These are phyloP conservation scores for Vishniacozyma victoriae DNA, from an alignment of 768 basidiomycete genomes.

Conservation along the genomic window DNA sequence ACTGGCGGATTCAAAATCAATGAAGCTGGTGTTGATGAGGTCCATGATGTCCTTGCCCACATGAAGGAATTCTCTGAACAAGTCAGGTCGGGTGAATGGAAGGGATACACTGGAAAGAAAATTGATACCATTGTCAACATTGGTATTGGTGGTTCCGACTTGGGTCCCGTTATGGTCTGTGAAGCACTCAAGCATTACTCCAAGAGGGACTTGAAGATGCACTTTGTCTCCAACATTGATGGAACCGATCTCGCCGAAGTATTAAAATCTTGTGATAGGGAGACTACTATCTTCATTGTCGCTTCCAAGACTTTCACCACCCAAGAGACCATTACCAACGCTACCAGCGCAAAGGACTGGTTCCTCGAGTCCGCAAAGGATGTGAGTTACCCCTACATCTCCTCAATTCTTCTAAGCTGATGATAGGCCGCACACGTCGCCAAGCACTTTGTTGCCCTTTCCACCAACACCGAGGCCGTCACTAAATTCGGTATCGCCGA, in stretches of 20 bases:
- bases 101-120: conserved; percentile 91
- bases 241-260: conserved; percentile 95
- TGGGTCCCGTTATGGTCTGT: conserved; percentile 98
- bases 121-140: conserved; percentile 97
- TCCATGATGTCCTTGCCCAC: conserved; percentile 74
- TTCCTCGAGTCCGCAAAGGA: conserved; percentile 80
- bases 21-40: conserved; percentile 68
- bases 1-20: conserved; percentile 67
- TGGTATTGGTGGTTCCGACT: conserved; percentile 95
- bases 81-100: conserved; percentile 82
- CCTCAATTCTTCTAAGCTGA: conserved; percentile 7
- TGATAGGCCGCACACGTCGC: conserved; percentile 73
- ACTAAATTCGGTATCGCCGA: conserved; percentile 84
- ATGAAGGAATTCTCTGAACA: conserved; percentile 83
- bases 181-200: conserved; percentile 92
- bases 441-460: conserved; percentile 97
- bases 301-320: conserved; percentile 99
- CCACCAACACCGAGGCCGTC: conserved; percentile 91
- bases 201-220: conserved; percentile 75
- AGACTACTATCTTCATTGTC: conserved; percentile 93
- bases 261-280: conserved; percentile 70
- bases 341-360: conserved; percentile 87
- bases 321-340: conserved; percentile 99
- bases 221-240: conserved; percentile 97
- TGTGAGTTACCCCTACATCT: conserved; percentile 38